Evolutionary conservation across 2,329 filamentous ascomycete genomes (phyloP), one percentile per base, ranked within the genome.

Genomic region (Stagonosporopsis tanaceti): DNA sequence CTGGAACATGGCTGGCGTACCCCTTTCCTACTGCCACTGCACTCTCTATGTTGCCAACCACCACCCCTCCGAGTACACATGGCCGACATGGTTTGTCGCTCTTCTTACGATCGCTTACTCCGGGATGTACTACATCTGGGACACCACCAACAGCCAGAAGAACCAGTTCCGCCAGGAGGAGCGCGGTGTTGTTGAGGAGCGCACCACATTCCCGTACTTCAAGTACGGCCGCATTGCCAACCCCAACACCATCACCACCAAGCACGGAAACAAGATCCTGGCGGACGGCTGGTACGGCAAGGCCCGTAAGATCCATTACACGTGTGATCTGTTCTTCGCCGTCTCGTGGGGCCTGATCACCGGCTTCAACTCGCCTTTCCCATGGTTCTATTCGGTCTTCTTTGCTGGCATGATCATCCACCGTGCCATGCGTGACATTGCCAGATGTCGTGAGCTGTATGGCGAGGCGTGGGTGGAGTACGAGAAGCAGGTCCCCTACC

Each of bases 1-100:
- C 86, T 97, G 93, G 93, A 97, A 97, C 79, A 82, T 97, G 75
- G 92, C 93, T 44, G 93, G 93, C 65, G 93, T 97, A 25, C 93
- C 93, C 14, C 84, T 97, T 50, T 93, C 88, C 52, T 97, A 97
- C 84, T 96, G 92, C 81, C 93, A 97, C 82, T 95, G 91, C 84
- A 94, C 91, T 46, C 87, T 97, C 69, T 97, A 91, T 79, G 84
- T 97, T 47, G 92, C 92, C 65, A 93, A 90, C 77, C 92, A 96
- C 76, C 80, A 90, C 69, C 90, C 93, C 0, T 83, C 86, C 34
- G 86, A 87, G 56, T 97, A 96, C 78, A 83, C 82, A 50, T 93
- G 90, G 89, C 91, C 92, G 70, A 86, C 84, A 53, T 87, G 82
- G 65, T 86, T 87, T 48, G 83, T 96, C 9, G 81, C 77, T 8